Conservation (phyloP, 176 grass and related monocot genomes). For the Aegilops bicornis region DNA sequence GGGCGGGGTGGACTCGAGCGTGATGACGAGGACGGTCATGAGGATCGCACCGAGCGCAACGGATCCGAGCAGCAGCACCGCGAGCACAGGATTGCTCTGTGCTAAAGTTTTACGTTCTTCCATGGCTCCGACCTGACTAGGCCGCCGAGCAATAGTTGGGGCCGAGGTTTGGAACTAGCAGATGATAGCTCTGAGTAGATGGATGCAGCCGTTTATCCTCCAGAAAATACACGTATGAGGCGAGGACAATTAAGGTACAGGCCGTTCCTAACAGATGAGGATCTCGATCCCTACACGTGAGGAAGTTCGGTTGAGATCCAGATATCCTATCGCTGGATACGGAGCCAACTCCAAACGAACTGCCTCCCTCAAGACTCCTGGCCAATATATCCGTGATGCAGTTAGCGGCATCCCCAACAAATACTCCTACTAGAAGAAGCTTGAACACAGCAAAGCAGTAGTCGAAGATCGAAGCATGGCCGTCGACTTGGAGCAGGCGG, state of each 20-base stretch:
- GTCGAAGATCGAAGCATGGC: not conserved
- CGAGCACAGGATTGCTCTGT: not conserved
- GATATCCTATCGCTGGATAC: not conserved
- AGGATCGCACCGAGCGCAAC: not conserved
- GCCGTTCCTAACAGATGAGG: not conserved
- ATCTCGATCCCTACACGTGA: not conserved
- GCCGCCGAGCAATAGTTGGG: not conserved
- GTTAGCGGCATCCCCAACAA: not conserved
- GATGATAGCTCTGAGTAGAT: too few species aligned
- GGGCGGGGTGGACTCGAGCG: not conserved
- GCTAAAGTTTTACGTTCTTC: not conserved
- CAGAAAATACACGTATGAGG: too few species aligned
- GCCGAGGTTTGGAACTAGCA: not conserved
- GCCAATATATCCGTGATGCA: not conserved
- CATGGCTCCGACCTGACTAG: not conserved
- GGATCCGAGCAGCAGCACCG: not conserved
- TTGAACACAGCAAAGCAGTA: too few species aligned
- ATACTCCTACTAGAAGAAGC: not conserved
- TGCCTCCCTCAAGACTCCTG: not conserved
- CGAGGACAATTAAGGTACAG: not conserved
- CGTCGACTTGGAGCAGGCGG: not conserved
- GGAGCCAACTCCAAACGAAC: not conserved
- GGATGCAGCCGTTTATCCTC: too few species aligned
- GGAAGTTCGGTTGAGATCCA: not conserved
- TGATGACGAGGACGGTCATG: not conserved